A percentile compares a stretch with the other conserved stretches of the same genome.
Conservation (phyloP, 441 rosid species). For the Eutrema salsugineum region DNA sequence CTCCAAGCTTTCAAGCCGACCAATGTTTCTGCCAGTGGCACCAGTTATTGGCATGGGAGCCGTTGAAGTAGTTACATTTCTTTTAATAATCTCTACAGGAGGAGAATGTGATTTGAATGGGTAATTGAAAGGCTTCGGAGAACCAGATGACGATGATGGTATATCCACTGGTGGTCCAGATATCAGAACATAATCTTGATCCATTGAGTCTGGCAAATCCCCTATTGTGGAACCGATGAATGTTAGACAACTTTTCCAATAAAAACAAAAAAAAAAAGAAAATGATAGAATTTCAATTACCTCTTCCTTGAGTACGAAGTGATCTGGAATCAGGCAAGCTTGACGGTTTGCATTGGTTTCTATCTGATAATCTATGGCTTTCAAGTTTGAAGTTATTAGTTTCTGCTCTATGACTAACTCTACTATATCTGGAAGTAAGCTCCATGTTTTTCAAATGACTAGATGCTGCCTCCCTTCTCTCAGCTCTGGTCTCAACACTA, state of each 20-base stretch:
- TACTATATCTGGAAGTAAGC: constrained; percentile 43
- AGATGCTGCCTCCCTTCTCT: constrained; percentile 43
- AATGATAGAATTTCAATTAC: constrained; percentile 34
- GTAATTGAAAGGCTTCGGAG: constrained; percentile 48
- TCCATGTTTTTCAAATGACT: constrained; percentile 40
- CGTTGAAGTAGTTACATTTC: constrained; percentile 35
- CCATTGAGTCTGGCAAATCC: constrained; percentile 70
- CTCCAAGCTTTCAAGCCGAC: constrained; percentile 51
- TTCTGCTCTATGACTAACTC: constrained; percentile 36
- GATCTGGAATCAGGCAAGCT: constrained; percentile 50
- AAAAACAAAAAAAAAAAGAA: constrained; percentile 9
- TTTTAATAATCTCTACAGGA: constrained; percentile 34
- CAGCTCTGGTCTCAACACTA: constrained; percentile 41
- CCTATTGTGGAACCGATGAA: constrained; percentile 32
- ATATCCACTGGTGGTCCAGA: constrained; percentile 73
- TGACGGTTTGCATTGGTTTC: constrained; percentile 43
- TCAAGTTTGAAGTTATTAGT: constrained; percentile 39
- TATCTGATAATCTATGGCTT: constrained; percentile 35
- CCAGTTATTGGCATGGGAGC: constrained; percentile 67
- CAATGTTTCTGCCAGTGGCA: constrained; percentile 32
- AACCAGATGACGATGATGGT: constrained; percentile 42
- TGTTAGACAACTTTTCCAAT: not conserved
- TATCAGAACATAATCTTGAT: constrained; percentile 87
- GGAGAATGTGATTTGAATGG: constrained; percentile 48
- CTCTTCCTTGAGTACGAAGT: constrained; percentile 43